phyloP scores from a whole-genome alignment of 2,329 filamentous ascomycete genomes.

The Torrubiellomyces zombiae region DNA sequence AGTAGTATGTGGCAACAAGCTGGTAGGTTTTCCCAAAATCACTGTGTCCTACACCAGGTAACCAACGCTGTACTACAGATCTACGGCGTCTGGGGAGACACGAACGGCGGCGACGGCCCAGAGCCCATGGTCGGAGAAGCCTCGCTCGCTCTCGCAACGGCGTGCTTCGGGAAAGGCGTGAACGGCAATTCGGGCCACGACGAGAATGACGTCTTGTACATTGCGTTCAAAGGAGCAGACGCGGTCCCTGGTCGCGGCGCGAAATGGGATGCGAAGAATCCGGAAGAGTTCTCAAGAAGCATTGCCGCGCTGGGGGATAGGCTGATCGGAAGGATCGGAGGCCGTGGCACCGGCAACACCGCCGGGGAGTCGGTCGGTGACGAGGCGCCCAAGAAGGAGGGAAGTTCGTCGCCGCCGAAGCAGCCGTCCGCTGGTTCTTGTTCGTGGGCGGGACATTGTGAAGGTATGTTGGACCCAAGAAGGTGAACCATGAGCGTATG shows the following conservation, averaged over 20 bases:
- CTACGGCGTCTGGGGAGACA: constrained; percentile 46
- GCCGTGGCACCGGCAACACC: constrained; percentile 1
- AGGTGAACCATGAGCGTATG: neutral
- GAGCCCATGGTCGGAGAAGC: constrained; percentile 36
- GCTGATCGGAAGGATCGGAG: constrained; percentile 23
- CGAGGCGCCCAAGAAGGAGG: too few relatives aligned
- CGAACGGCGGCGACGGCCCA: constrained; percentile 34
- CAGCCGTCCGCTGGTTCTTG: constrained; percentile 3
- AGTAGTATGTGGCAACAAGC: constrained; percentile 32
- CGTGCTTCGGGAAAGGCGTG: constrained; percentile 36
- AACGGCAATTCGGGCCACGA: constrained; percentile 39
- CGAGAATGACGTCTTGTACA: constrained; percentile 41
- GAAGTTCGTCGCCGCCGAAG: too few relatives aligned
- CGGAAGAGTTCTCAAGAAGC: constrained; percentile 34
- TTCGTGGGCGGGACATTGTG: constrained; percentile 7
- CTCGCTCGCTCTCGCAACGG: constrained; percentile 37
- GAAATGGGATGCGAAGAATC: constrained; percentile 34
- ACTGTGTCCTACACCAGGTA: neutral
- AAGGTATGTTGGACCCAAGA: constrained; percentile 2
- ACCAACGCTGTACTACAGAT: constrained; percentile 15
- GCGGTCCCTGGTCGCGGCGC: constrained; percentile 40
- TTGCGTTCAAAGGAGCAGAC: constrained; percentile 39
- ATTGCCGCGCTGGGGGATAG: constrained; percentile 32
- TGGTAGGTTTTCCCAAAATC: constrained; percentile 14
- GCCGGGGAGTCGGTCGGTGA: too few relatives aligned